Evolutionary conservation across 441 rosid genomes (phyloP).

Genomic region (Erodium trifolium): DNA sequence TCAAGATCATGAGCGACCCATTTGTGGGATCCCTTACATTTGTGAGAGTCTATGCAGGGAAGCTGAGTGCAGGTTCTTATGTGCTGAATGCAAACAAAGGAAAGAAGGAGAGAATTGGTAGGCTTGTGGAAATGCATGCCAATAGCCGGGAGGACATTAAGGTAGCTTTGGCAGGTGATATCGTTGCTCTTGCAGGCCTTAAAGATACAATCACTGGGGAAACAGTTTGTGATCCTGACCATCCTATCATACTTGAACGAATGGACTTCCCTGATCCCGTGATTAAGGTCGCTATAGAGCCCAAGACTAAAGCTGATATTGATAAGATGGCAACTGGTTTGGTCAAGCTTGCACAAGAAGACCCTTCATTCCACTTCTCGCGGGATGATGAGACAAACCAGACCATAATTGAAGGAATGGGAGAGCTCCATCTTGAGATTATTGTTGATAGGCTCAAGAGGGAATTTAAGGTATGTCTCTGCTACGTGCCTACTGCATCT

Average conservation of each 20-base stretch:
- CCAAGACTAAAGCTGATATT: constrained; percentile 86
- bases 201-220: constrained; percentile 89
- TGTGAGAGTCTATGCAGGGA: constrained; percentile 84
- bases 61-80: constrained; percentile 70
- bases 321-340: constrained; percentile 82
- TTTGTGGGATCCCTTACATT: constrained; percentile 91
- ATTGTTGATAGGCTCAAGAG: constrained; percentile 93
- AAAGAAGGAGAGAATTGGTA: constrained; percentile 91
- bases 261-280: constrained; percentile 99
- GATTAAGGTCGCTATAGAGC: constrained; percentile 92
- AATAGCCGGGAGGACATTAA: constrained; percentile 90
- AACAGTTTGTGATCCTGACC: constrained; percentile 68
- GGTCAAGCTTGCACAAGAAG: constrained; percentile 96
- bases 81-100: constrained; percentile 88
- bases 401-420: constrained; percentile 98
- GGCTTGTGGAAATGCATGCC: constrained; percentile 96
- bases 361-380: constrained; percentile 92
- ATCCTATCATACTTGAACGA: constrained; percentile 72
- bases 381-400: constrained; percentile 91
- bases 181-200: constrained; percentile 86
- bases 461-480: constrained; percentile 62
- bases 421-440: constrained; percentile 96
- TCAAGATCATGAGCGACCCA: constrained; percentile 93
- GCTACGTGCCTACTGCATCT: background rate
- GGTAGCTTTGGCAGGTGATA: constrained; percentile 79